A percentile compares a stretch with the other conserved stretches of the same genome.
Evolutionary conservation across 768 basidiomycete genomes (phyloP).

Genomic region (Mycena indigotica): DNA sequence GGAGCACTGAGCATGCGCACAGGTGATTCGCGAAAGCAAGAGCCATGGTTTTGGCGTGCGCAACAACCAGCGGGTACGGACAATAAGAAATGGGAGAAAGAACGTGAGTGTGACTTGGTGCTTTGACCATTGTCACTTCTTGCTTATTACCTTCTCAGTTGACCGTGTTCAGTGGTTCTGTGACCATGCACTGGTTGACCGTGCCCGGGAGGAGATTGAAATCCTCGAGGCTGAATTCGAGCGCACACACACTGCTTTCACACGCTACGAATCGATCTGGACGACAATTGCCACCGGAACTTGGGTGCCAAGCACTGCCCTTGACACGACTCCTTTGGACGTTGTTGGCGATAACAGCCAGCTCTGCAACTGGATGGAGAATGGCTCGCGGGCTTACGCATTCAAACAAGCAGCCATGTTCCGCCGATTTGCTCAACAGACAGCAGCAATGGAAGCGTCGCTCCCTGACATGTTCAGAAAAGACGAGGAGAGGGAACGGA

Average conservation of each 20-base stretch:
- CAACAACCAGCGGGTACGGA: no score
- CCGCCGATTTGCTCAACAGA: not conserved
- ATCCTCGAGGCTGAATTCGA: conserved; percentile 15
- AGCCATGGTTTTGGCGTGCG: not conserved
- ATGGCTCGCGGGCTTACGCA: conserved; percentile 10
- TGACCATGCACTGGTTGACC: conserved; percentile 1
- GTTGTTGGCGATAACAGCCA: no score
- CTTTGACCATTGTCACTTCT: not conserved
- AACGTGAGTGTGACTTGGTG: not conserved
- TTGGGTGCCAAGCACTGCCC: no score
- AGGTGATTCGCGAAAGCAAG: not conserved
- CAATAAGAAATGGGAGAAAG: not conserved
- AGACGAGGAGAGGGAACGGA: no score
- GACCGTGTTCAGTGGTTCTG: conserved; percentile 18
- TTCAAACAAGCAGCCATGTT: conserved; percentile 11
- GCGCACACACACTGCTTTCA: not conserved
- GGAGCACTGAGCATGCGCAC: not conserved
- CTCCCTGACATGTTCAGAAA: no score
- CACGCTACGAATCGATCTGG: not conserved
- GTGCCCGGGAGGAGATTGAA: conserved; percentile 12
- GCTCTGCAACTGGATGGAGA: no score
- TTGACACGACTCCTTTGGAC: no score
- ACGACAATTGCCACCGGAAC: not conserved
- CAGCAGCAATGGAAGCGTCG: no score
- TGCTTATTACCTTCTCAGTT: conserved; percentile 3